These are phyloP conservation scores for Pythium chondricola DNA, from an alignment of 352 stramenopile genomes.

Conservation along the genomic window DNA sequence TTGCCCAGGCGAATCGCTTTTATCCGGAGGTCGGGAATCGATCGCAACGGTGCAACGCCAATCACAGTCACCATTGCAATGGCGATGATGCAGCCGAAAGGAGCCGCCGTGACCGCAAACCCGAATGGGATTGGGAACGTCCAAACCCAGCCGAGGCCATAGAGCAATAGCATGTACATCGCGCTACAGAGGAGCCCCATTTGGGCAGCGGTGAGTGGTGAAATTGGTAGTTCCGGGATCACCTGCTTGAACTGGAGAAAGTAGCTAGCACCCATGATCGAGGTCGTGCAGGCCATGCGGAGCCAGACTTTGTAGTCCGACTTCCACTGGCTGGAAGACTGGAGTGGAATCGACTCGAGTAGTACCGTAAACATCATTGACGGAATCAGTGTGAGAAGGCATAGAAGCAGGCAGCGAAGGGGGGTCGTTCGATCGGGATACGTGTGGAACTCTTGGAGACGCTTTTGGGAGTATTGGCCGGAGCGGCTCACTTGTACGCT, in stretches of 20 bases:
- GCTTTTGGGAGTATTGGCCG: slow-evolving; percentile 1
- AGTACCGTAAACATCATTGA: slow-evolving; percentile 7
- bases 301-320: slow-evolving; percentile 2
- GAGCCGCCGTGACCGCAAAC: slow-evolving; percentile 1
- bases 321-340: background rate
- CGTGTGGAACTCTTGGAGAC: background rate
- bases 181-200: background rate
- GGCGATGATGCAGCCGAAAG: background rate
- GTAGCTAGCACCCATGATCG: slow-evolving; percentile 1
- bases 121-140: slow-evolving; percentile 10
- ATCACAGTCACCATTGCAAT: background rate
- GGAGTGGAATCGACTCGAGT: slow-evolving; percentile 3
- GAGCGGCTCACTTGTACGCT: slow-evolving; percentile 7
- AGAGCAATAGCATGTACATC: background rate
- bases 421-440: slow-evolving; percentile 1
- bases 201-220: background rate
- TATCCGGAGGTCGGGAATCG: background rate
- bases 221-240: slow-evolving; percentile 1
- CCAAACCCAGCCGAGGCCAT: background rate
- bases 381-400: slow-evolving; percentile 2
- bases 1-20: background rate
- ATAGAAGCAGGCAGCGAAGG: slow-evolving; percentile 1
- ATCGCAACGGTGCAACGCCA: background rate
- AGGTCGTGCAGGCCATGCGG: slow-evolving; percentile 3
- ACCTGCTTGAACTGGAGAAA: slow-evolving; percentile 2